A percentile compares a stretch with the other conserved stretches of the same genome.
Evolutionary conservation across 495 filamentous ascomycete genomes (phyloP).

Genomic region (Hypoxylon trugodes): DNA sequence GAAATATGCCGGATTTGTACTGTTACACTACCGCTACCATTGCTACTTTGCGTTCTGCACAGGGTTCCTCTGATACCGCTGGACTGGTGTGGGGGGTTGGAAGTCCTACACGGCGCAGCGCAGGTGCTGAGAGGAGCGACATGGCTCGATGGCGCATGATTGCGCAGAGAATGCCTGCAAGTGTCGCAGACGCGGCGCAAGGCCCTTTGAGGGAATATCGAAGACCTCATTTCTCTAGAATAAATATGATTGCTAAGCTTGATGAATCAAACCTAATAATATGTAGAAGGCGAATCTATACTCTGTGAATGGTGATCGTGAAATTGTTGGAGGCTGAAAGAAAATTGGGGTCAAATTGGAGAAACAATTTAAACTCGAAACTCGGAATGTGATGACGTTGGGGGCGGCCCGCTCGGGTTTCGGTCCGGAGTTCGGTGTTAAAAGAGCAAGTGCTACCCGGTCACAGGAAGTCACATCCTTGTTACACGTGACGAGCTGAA

Average conservation of each 20-base stretch:
- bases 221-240: conserved; percentile 33
- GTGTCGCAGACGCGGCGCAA: conserved; percentile 35
- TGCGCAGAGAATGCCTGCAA: conserved; percentile 34
- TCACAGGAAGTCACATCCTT: neutral
- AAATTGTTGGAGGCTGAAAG: conserved; percentile 1
- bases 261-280: neutral
- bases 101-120: neutral
- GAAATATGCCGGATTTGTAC: too few relatives aligned
- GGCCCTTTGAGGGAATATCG: conserved; percentile 14
- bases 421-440: conserved; percentile 6
- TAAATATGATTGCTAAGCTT: neutral
- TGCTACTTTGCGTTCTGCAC: neutral
- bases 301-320: neutral
- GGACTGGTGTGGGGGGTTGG: neutral
- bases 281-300: neutral
- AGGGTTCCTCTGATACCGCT: neutral
- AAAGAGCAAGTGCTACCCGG: neutral
- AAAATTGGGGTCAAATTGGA: too few relatives aligned
- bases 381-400: conserved; percentile 26
- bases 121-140: neutral
- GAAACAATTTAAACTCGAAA: conserved; percentile 22
- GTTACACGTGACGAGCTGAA: neutral
- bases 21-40: too few relatives aligned
- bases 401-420: conserved; percentile 17
- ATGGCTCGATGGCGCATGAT: neutral